phyloP scores from a whole-genome alignment of 225 moss, liverwort and hornwort species.

The Asterella californica region DNA sequence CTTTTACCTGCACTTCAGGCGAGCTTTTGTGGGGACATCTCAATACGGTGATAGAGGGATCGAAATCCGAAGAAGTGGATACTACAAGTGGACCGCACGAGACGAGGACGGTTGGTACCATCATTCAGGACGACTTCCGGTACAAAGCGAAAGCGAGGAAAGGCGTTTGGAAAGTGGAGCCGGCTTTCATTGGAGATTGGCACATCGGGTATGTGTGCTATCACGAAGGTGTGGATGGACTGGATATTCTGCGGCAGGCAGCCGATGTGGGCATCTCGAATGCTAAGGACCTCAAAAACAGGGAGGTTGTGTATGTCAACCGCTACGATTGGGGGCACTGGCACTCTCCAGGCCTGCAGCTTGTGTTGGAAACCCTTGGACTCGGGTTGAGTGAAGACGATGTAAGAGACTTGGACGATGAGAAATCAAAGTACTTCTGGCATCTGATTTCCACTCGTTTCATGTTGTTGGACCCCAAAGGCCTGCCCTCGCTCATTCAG shows the following conservation, averaged over 20 bases:
- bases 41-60: conserved; percentile 48
- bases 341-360: conserved; percentile 14
- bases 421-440: neutral
- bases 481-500: conserved; percentile 29
- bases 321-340: conserved; percentile 32
- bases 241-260: conserved; percentile 17
- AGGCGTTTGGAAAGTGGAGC: conserved; percentile 25
- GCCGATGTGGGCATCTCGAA: conserved; percentile 17
- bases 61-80: conserved; percentile 19
- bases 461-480: conserved; percentile 44
- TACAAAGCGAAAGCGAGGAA: conserved; percentile 22
- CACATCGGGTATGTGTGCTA: conserved; percentile 26
- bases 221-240: conserved; percentile 6
- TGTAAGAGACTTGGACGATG: neutral
- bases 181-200: conserved; percentile 17
- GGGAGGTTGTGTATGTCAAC: conserved; percentile 23
- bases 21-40: conserved; percentile 57
- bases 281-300: neutral
- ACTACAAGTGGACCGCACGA: conserved; percentile 27
- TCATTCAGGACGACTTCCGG: conserved; percentile 13
- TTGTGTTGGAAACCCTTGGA: conserved; percentile 14
- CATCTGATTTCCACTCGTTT: conserved; percentile 34
- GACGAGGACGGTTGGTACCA: neutral
- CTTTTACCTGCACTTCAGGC: conserved; percentile 51
- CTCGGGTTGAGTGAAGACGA: conserved; percentile 1